Conservation (phyloP, 306 rosid species). For the Pterocarpus macrocarpus region DNA sequence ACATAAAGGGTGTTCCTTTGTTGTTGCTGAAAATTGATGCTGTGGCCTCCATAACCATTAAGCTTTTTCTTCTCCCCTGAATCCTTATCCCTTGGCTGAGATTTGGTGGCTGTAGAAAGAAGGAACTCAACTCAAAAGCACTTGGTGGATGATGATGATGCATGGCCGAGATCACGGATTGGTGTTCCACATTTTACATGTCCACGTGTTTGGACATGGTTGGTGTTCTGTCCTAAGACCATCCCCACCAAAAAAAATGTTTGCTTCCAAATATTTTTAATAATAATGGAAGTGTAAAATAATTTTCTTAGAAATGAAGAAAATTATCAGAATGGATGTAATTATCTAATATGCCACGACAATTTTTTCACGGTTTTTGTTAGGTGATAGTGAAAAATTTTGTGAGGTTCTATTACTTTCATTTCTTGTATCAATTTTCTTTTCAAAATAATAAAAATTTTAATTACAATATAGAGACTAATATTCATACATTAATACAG, state of each 20-base stretch:
- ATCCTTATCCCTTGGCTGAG: conserved; percentile 15
- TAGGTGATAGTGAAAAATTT: too few species aligned
- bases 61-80: conserved; percentile 25
- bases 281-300: too few species aligned
- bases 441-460: too few species aligned
- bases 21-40: conserved; percentile 55
- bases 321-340: too few species aligned
- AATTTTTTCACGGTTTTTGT: too few species aligned
- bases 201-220: conserved; percentile 53
- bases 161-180: conserved; percentile 45
- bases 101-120: background rate
- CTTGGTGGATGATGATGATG: conserved; percentile 44
- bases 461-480: too few species aligned
- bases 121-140: background rate
- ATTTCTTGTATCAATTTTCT: too few species aligned
- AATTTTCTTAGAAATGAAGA: too few species aligned
- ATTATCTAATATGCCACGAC: too few species aligned
- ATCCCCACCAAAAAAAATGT: background rate
- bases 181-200: conserved; percentile 41
- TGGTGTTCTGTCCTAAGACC: background rate
- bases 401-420: too few species aligned
- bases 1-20: conserved; percentile 46
- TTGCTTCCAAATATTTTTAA: background rate
- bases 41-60: conserved; percentile 70
- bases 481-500: too few species aligned